A percentile compares a stretch with the other conserved stretches of the same genome.
Evolutionary conservation across 345 rosid species (phyloP).

Genomic region (Bretschneidera sinensis): DNA sequence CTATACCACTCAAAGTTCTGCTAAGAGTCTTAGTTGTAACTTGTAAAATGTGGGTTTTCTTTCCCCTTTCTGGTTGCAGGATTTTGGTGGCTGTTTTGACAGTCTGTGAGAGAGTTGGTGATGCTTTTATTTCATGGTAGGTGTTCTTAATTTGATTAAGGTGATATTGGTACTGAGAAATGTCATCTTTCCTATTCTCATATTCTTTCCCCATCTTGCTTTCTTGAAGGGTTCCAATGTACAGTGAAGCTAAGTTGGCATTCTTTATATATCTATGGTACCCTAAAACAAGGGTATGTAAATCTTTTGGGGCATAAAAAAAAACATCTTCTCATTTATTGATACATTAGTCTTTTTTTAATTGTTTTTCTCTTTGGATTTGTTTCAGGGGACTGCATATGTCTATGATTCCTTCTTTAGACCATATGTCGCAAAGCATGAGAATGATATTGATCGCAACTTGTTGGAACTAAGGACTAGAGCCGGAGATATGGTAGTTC

Average conservation of each 20-base stretch:
- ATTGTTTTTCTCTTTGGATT: not conserved
- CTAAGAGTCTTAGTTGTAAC: not conserved
- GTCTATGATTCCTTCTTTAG: conserved; percentile 51
- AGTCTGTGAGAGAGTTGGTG: conserved; percentile 66
- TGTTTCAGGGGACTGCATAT: conserved; percentile 49
- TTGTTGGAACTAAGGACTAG: conserved; percentile 49
- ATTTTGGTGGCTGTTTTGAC: conserved; percentile 70
- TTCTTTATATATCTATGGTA: conserved; percentile 73
- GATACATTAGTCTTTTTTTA: conserved; percentile 5
- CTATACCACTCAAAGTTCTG: not conserved
- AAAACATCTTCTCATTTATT: not conserved
- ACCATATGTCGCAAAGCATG: conserved; percentile 53
- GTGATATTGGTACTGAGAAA: not conserved
- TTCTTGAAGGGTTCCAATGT: conserved; percentile 70
- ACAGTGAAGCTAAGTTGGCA: conserved; percentile 76
- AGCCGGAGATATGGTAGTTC: conserved; percentile 42
- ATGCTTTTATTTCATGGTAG: conserved; percentile 67
- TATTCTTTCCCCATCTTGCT: conserved; percentile 14
- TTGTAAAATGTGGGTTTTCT: not conserved
- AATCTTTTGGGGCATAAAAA: not conserved
- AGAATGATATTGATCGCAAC: conserved; percentile 55
- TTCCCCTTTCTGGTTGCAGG: conserved; percentile 34
- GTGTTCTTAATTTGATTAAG: conserved; percentile 2
- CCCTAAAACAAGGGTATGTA: conserved; percentile 62
- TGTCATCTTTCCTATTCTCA: not conserved